These are phyloP conservation scores for Phylloporus sp. DNA, from an alignment of 768 basidiomycete species.

Conservation along the genomic window DNA sequence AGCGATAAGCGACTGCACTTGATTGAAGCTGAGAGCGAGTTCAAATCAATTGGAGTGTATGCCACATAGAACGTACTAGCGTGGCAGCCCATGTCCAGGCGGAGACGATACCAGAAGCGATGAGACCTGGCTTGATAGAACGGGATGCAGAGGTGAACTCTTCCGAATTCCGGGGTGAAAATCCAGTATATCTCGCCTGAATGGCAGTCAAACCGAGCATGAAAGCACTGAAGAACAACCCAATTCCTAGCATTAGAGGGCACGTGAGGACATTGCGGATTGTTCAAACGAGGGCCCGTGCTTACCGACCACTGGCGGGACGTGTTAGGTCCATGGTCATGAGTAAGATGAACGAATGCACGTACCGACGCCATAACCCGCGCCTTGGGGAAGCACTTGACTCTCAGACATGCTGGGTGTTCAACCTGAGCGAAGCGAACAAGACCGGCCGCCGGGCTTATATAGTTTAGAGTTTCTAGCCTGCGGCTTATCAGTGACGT, in stretches of 20 bases:
- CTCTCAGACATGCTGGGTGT: slow-evolving; percentile 22
- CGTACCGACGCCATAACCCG: slow-evolving; percentile 80
- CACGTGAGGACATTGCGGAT: neutral
- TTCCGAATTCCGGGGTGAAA: slow-evolving; percentile 74
- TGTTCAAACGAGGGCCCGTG: neutral
- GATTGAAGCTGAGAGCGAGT: slow-evolving; percentile 54
- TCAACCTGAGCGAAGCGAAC: neutral
- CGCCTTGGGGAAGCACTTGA: slow-evolving; percentile 66
- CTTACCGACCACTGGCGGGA: slow-evolving; percentile 46
- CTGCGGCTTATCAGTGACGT: slow-evolving; percentile 16
- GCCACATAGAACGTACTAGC: slow-evolving; percentile 36
- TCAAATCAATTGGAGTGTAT: neutral
- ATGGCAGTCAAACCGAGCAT: slow-evolving; percentile 75
- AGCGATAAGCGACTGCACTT: slow-evolving; percentile 81
- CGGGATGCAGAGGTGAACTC: slow-evolving; percentile 81
- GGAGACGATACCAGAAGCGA: slow-evolving; percentile 87
- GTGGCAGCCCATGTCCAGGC: slow-evolving; percentile 93
- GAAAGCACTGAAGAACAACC: slow-evolving; percentile 79
- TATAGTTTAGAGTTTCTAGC: slow-evolving; percentile 4
- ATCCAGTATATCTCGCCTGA: slow-evolving; percentile 79
- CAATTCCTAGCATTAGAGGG: slow-evolving; percentile 54
- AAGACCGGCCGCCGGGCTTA: neutral
- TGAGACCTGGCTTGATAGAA: slow-evolving; percentile 85
- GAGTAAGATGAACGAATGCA: slow-evolving; percentile 4
- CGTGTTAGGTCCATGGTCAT: neutral